A percentile compares a stretch with the other conserved stretches of the same genome.
These are phyloP conservation scores for Solanum rostratum DNA, from an alignment of 257 asterid species.

Conservation along the genomic window DNA sequence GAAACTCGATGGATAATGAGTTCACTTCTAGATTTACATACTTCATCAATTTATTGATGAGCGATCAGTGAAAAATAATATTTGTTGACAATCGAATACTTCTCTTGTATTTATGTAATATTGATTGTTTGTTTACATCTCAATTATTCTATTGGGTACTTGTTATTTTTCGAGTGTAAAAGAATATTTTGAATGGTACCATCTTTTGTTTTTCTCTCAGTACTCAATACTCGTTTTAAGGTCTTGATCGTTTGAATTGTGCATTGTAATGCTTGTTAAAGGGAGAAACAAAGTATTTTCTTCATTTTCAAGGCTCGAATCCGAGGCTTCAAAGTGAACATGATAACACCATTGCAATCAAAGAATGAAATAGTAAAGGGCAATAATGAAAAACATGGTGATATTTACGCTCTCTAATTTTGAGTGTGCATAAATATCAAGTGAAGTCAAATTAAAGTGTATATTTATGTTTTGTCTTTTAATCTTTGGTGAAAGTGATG, in stretches of 20 bases:
- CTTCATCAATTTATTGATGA: not conserved
- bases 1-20: not conserved
- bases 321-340: too few species aligned
- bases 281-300: not conserved
- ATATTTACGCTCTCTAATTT: too few species aligned
- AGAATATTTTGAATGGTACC: not conserved
- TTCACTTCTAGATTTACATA: not conserved
- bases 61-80: not conserved
- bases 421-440: too few species aligned
- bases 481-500: too few species aligned
- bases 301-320: not conserved
- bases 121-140: not conserved
- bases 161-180: not conserved
- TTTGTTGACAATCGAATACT: not conserved
- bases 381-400: too few species aligned
- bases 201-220: not conserved
- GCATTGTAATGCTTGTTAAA: not conserved
- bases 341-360: too few species aligned
- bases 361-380: too few species aligned
- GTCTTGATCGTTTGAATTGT: not conserved
- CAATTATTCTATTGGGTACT: not conserved
- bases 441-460: too few species aligned
- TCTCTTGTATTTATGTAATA: too few species aligned
- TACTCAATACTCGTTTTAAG: not conserved
- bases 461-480: too few species aligned